A percentile compares a stretch with the other conserved stretches of the same genome.
These are phyloP conservation scores for Nigrospora oryzae DNA, from an alignment of 2,329 filamentous ascomycete genomes.

Conservation along the genomic window DNA sequence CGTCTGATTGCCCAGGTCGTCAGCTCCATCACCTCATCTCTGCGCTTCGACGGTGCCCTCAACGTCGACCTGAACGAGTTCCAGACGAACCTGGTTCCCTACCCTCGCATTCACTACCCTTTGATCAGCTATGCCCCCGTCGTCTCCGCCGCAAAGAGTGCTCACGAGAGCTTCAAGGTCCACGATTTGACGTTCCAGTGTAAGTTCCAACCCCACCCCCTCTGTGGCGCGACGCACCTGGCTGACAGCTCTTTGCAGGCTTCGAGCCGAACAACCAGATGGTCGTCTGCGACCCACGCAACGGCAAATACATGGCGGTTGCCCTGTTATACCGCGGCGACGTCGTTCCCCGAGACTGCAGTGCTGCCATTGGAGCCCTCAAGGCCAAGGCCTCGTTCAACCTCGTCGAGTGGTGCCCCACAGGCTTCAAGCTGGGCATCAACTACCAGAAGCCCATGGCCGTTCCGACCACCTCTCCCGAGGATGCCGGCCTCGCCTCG, in stretches of 20 bases:
- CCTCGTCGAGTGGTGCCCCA: conserved; percentile 68
- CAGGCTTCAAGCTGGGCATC: conserved; percentile 69
- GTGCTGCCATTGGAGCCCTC: conserved; percentile 55
- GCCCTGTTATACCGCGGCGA: conserved; percentile 66
- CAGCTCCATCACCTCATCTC: conserved; percentile 64
- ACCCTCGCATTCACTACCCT: conserved; percentile 67
- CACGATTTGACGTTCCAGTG: conserved; percentile 68
- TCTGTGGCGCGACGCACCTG: neutral
- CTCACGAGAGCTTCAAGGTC: conserved; percentile 83
- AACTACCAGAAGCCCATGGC: conserved; percentile 62
- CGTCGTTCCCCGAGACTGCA: conserved; percentile 63
- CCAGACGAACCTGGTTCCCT: conserved; percentile 69
- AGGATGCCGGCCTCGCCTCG: conserved; percentile 50
- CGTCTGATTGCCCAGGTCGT: conserved; percentile 67
- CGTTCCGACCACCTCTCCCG: conserved; percentile 41
- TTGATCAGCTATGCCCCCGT: conserved; percentile 67
- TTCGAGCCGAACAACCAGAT: conserved; percentile 75
- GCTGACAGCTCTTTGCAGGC: conserved; percentile 32
- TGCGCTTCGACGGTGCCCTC: conserved; percentile 64
- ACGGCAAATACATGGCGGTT: conserved; percentile 71
- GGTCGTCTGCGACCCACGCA: conserved; percentile 66
- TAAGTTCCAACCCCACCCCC: conserved; percentile 28
- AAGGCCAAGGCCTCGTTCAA: conserved; percentile 68
- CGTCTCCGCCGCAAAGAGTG: conserved; percentile 65
- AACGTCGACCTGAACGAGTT: conserved; percentile 72